Base-by-base conservation (phyloP, 495 filamentous ascomycete genomes). In the Elasticomyces elasticus region DNA sequence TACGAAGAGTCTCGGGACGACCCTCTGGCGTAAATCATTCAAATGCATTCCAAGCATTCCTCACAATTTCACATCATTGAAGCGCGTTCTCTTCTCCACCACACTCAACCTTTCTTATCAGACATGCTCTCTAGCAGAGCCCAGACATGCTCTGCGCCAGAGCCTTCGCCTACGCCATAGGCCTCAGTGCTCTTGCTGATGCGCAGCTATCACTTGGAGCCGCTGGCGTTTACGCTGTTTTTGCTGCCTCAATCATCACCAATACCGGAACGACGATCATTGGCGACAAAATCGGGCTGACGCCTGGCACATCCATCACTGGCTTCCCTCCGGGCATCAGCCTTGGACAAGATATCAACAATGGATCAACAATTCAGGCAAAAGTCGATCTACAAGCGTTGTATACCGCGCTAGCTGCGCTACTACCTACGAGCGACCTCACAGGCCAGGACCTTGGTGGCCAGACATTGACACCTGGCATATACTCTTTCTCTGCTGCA, bases 381-480 rank as follows among this genome's bases (percentile, higher is more conserved):
- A 35, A 54, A 20, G 51, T 27, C 5, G 52, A 55, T 33, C 19
- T 41, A 24, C 22, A 25, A 13, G 38, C 24, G 43, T 24, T 40
- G 52, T 55, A 54, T 33, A 59, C 42, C 42, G 31, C 50, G 24
- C 20, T 42, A 23, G 56, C 25, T 43, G 51, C 26, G 20, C n/a
- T 54, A 43, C 5, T 52, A 20, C 17, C 46, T 22, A 55, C 51
- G 17, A 41, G 20, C 6, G 23, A 5, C 17, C 46, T 56, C 10
- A 56, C 53, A 12, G 53, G 53, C 31, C 31, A 40, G 24, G 56
- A 59, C 51, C 56, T 59, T 37, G 56, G 56, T 42, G 56, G 56
- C 27, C n/a, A 47, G 45, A 55, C 45, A 22, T 31, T 59, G 19
- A 11, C 12, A 35, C 43, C 56, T 19, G 56, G 56, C 28, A 37